Evolutionary conservation across 2,329 filamentous ascomycete genomes (phyloP), one percentile per base, ranked within the genome.

Genomic region (Metarhizium album): DNA sequence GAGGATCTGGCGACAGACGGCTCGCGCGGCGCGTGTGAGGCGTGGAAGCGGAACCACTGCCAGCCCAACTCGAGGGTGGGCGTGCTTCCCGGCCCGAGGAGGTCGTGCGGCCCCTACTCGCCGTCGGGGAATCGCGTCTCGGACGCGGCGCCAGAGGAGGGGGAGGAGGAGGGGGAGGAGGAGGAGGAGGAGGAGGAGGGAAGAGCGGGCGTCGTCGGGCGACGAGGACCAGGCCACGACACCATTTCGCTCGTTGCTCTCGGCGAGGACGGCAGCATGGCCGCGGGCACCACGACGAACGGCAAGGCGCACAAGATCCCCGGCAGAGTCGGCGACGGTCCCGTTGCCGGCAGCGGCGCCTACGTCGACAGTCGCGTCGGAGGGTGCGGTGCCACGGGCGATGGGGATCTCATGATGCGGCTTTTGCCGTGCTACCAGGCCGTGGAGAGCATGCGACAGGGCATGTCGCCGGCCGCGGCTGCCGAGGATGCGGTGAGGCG

Each of bases 341-440:
- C 76, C 3, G 78, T 79, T 48, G 66, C 70, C 0, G 76, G 76
- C 1, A 76, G 73, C 49, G 76, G 76, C 2, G 75, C 74, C 1
- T 80, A 80, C 55, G 76, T 75, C 3, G 76, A 80, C 54, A 66
- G 65, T 4, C 74, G 76, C 3, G 70, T 76, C 1, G 76, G 76
- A 2, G 76, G 72, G 0, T 80, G 76, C 55, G 76, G 76, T 7
- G 75, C 76, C 2, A 79, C 76, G 0, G 76, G 76, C 1, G 76
- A 80, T 49, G 76, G 76, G 1, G 76, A 80, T 57, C 62, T 79
- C 52, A 78, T 79, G 75, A 75, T 78, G 71, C 69, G 75, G 3
- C 78, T 79, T 54, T 59, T 79, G 23, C 76, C 76, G 0, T 80
- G 76, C 58, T 79, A 79, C 56, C 76, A 79, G 57, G 76, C 76